Conservation (phyloP, 352 stramenopile genomes). For the Globisporangium uncinulatum region DNA sequence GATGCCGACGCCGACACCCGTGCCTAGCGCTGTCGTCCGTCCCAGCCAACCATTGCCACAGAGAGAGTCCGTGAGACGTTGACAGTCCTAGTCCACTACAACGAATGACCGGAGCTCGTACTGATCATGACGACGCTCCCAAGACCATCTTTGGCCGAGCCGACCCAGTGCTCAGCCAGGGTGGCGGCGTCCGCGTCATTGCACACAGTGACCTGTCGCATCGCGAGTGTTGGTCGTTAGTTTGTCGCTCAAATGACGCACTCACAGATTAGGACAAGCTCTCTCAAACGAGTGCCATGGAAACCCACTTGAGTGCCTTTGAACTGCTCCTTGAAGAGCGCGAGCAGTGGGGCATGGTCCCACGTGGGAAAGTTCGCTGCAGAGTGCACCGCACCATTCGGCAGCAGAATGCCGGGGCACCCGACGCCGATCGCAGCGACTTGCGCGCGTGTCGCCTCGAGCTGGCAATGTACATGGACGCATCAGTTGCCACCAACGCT, state of each 20-base stretch:
- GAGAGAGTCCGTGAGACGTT: background rate
- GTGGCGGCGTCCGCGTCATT: constrained; percentile 83
- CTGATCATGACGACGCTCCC: constrained; percentile 83
- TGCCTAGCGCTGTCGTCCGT: constrained; percentile 52
- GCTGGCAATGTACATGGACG: constrained; percentile 2
- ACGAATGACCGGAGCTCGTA: constrained; percentile 14
- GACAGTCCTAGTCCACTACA: background rate
- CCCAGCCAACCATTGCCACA: background rate
- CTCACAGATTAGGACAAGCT: background rate
- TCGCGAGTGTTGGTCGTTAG: background rate
- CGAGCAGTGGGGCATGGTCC: constrained; percentile 51
- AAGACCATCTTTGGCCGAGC: constrained; percentile 46
- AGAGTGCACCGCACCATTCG: constrained; percentile 47
- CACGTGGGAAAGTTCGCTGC: constrained; percentile 70
- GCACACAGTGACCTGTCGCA: constrained; percentile 37
- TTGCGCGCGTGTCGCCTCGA: constrained; percentile 13
- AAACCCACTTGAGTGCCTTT: constrained; percentile 11
- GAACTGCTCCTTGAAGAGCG: constrained; percentile 39
- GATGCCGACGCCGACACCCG: constrained; percentile 63
- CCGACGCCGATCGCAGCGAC: constrained; percentile 51
- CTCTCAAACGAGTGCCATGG: no score
- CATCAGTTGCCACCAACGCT: background rate
- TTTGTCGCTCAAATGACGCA: constrained; percentile 11
- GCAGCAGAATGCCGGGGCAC: constrained; percentile 51
- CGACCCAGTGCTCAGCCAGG: constrained; percentile 77